Conservation (phyloP, 176 grass and related monocot genomes). For the Raddia distichophylla region DNA sequence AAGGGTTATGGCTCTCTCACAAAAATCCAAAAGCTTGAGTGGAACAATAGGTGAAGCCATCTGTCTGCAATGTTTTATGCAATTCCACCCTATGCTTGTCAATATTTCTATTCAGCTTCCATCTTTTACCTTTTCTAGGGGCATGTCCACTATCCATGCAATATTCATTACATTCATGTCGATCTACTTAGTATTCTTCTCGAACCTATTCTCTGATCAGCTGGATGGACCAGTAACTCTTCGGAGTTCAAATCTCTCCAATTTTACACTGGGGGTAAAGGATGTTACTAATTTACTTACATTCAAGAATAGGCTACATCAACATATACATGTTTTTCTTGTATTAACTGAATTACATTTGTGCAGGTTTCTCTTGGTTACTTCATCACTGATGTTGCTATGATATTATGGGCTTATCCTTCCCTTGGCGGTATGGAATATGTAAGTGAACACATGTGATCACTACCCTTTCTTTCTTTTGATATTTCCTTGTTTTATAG, state of each 20-base stretch:
- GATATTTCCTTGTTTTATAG: slow-evolving; percentile 22
- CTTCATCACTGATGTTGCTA: slow-evolving; percentile 83
- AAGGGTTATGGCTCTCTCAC: slow-evolving; percentile 92
- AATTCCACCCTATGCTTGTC: slow-evolving; percentile 24
- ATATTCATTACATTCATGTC: slow-evolving; percentile 91
- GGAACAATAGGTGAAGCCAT: slow-evolving; percentile 81
- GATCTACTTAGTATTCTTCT: slow-evolving; percentile 93
- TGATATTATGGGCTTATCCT: slow-evolving; percentile 95
- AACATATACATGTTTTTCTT: slow-evolving; percentile 14
- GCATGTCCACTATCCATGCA: slow-evolving; percentile 94
- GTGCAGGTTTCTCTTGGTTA: slow-evolving; percentile 90
- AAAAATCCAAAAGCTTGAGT: slow-evolving; percentile 90
- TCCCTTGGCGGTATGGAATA: slow-evolving; percentile 93
- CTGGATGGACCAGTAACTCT: slow-evolving; percentile 75
- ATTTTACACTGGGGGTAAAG: slow-evolving; percentile 87
- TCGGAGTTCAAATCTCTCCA: slow-evolving; percentile 77
- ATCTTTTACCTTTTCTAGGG: slow-evolving; percentile 56
- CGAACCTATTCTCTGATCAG: slow-evolving; percentile 82
- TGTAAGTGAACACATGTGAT: slow-evolving; percentile 61
- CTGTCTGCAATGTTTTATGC: slow-evolving; percentile 29
- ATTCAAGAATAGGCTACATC: slow-evolving; percentile 28
- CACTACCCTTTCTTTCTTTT: slow-evolving; percentile 19
- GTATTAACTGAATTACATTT: slow-evolving; percentile 35
- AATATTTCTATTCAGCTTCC: slow-evolving; percentile 8
- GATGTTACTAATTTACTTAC: slow-evolving; percentile 18